Percentiles rank a stretch among this genome's conserved stretches.
Conservation (phyloP, 73 alveolate species). For the Paramecium biaurelia region DNA sequence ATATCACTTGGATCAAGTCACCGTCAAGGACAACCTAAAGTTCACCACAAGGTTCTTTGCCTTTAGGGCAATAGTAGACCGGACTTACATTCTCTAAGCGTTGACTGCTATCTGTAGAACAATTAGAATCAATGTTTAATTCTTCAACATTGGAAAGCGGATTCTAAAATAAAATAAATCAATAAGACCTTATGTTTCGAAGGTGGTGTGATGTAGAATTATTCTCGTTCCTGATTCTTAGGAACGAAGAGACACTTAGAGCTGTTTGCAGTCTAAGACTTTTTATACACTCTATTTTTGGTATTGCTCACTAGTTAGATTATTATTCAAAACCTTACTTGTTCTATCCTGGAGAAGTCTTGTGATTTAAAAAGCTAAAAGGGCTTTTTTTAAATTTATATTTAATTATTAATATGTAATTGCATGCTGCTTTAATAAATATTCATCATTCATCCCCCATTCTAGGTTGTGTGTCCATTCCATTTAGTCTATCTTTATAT, state of each 20-base stretch:
- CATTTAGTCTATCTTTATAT: conserved; percentile 72
- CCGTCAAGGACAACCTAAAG: not conserved
- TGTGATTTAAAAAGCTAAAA: conserved; percentile 34
- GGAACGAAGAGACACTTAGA: conserved; percentile 14
- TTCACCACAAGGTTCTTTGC: conserved; percentile 44
- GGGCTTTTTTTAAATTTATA: conserved; percentile 29
- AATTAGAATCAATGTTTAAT: conserved; percentile 4
- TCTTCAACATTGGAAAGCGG: not conserved
- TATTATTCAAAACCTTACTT: not conserved
- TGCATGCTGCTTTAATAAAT: not conserved
- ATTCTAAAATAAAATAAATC: not conserved
- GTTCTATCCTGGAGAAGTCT: not conserved
- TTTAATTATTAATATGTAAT: conserved; percentile 2
- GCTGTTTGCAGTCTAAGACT: not conserved
- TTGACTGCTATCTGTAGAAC: conserved; percentile 39
- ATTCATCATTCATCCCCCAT: conserved; percentile 11
- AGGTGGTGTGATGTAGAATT: conserved; percentile 12
- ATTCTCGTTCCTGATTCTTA: not conserved
- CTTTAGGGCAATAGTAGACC: conserved; percentile 6
- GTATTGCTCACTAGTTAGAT: not conserved
- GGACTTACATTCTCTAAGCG: conserved; percentile 24
- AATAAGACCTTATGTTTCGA: not conserved
- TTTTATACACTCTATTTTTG: not conserved
- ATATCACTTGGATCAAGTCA: not conserved
- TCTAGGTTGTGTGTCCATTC: conserved; percentile 62